These are phyloP conservation scores for Nigrograna mackinnonii DNA, from an alignment of 2,329 filamentous ascomycete species.

Conservation along the genomic window DNA sequence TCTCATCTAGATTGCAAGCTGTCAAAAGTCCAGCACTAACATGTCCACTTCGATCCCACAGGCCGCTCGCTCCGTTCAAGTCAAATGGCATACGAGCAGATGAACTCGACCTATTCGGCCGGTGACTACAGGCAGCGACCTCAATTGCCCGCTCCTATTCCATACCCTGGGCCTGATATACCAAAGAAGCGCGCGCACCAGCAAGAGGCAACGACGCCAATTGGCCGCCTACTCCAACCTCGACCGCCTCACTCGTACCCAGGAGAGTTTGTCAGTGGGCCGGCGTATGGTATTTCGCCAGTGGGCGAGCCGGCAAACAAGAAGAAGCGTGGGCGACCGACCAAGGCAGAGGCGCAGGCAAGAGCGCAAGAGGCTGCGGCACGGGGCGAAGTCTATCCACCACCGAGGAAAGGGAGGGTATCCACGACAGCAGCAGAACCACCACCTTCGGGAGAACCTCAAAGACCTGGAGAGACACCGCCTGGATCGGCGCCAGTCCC, in stretches of 20 bases:
- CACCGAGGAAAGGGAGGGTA: constrained; percentile 35
- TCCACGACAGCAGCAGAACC: constrained; percentile 32
- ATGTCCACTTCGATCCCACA: constrained; percentile 13
- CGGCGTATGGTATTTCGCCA: constrained; percentile 31
- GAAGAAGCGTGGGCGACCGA: constrained; percentile 53
- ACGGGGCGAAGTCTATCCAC: constrained; percentile 43
- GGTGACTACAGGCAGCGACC: constrained; percentile 31
- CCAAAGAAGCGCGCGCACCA: constrained; percentile 40
- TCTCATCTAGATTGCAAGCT: constrained; percentile 1
- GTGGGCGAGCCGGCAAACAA: constrained; percentile 44
- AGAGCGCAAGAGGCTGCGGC: constrained; percentile 46
- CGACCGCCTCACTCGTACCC: constrained; percentile 43
- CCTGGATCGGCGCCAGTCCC: constrained; percentile 24
- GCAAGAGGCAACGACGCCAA: constrained; percentile 32
- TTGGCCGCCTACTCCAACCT: constrained; percentile 50
- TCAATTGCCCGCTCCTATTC: constrained; percentile 28
- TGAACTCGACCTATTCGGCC: constrained; percentile 26
- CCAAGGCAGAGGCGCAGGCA: constrained; percentile 51
- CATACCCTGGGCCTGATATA: constrained; percentile 35
- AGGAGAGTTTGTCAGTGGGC: constrained; percentile 31
- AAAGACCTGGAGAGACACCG: constrained; percentile 28
- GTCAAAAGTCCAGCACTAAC: constrained; percentile 4
- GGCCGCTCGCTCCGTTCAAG: constrained; percentile 41
- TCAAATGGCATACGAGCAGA: constrained; percentile 37
- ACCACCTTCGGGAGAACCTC: constrained; percentile 22